Evolutionary conservation across 2,329 filamentous ascomycete genomes (phyloP), one percentile per base, ranked within the genome.

Genomic region (Aspergillus quadrilineatus): DNA sequence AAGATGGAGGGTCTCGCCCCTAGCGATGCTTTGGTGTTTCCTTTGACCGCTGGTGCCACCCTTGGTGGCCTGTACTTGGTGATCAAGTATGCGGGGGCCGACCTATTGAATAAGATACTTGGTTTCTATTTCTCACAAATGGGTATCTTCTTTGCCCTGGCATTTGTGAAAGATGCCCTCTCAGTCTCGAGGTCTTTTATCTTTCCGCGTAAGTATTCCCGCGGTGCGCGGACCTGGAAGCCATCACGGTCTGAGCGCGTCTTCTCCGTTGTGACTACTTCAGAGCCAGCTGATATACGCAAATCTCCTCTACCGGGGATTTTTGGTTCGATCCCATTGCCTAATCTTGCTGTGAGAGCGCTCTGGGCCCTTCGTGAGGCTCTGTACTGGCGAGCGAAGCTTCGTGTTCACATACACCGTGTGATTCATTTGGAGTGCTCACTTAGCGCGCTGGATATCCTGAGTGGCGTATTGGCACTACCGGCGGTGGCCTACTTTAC

Each of bases 1-100:
- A 79, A 79, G 62, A 84, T 88, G 77, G 86, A 89, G 65, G 87
- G 88, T 0, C 75, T 95, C 51, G 81, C 86, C 7, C 86, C 89
- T 1, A 86, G 84, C 0, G 93, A 97, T 73, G 93, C 91, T 47
- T 84, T 97, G 63, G 73, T 95, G 65, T 89, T 97, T 61, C 94
- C 93, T 1, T 64, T 97, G 32, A 79, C 92, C 53, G 92, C 92
- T 5, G 90, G 86, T 1, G 67, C 79, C 8, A 85, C 88, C 1
- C 83, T 97, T 7, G 81, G 86, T 42, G 85, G 85, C 4, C 80
- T 97, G 10, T 97, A 97, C 77, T 87, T 92, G 65, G 79, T 96
- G 58, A 91, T 97, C 69, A 91, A 95, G 71, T 94, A 88, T 83
- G 83, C 97, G 54, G 81, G 93, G 62, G 90, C 92, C 0, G 80